These are phyloP conservation scores for Clavispora fructus DNA, from an alignment of 805 yeast species.

Conservation along the genomic window DNA sequence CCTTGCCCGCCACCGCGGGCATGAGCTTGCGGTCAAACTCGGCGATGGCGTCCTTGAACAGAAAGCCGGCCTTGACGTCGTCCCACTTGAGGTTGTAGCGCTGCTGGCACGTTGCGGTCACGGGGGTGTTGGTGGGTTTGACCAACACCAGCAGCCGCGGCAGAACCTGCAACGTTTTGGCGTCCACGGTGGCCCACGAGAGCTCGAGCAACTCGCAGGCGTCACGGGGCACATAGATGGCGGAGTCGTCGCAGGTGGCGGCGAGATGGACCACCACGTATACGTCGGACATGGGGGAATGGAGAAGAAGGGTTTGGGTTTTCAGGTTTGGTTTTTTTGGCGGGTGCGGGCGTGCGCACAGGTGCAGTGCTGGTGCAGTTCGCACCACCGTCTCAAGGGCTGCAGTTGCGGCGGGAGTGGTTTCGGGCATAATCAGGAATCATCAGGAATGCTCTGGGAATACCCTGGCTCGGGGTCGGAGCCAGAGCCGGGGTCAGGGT, in stretches of 20 bases:
- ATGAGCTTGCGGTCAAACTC: slow-evolving; percentile 49
- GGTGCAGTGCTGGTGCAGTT: not conserved
- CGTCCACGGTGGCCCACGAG: slow-evolving; percentile 61
- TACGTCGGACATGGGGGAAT: slow-evolving; percentile 41
- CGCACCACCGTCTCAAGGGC: too few relatives aligned
- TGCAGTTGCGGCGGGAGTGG: too few relatives aligned
- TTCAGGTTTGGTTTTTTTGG: not conserved
- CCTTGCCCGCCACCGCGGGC: slow-evolving; percentile 37
- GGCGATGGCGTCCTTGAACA: slow-evolving; percentile 59
- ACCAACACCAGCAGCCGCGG: slow-evolving; percentile 45
- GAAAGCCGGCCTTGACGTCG: slow-evolving; percentile 49
- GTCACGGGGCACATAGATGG: slow-evolving; percentile 56
- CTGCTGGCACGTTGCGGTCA: slow-evolving; percentile 52
- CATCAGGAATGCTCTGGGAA: too few relatives aligned
- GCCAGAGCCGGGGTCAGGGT: too few relatives aligned
- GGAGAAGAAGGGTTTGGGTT: not conserved
- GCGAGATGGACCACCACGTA: slow-evolving; percentile 59
- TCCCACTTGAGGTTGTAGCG: slow-evolving; percentile 57
- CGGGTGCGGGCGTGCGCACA: not conserved
- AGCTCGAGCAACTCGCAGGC: slow-evolving; percentile 63
- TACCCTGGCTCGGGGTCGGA: too few relatives aligned
- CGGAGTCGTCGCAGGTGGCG: slow-evolving; percentile 64
- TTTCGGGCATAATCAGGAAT: too few relatives aligned
- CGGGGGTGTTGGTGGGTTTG: slow-evolving; percentile 61
- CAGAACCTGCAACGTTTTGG: slow-evolving; percentile 41